Conservation (phyloP, 208 protist genomes). For the Trypanosoma platydactyli region DNA sequence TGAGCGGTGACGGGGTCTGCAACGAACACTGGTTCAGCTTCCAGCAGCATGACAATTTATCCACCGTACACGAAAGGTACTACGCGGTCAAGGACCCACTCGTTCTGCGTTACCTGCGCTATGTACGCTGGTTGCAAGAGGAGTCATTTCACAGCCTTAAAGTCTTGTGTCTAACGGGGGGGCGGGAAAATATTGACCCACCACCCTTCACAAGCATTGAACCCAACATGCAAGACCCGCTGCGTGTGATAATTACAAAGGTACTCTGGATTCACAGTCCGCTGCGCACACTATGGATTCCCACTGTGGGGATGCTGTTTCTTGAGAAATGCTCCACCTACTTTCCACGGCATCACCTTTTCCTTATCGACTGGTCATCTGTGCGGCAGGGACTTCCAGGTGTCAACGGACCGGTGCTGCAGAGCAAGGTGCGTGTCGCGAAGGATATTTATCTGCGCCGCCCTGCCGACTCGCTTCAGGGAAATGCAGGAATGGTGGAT, state of each 20-base stretch:
- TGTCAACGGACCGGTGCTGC: constrained; percentile 76
- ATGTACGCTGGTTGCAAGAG: constrained; percentile 87
- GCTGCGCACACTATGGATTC: constrained; percentile 73
- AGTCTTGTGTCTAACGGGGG: constrained; percentile 79
- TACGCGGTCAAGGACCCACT: constrained; percentile 64
- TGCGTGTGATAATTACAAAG: constrained; percentile 60
- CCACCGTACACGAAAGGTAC: constrained; percentile 71
- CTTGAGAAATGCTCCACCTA: constrained; percentile 70
- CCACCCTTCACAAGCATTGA: constrained; percentile 55
- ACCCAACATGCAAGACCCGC: constrained; percentile 52
- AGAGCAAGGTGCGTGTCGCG: constrained; percentile 81
- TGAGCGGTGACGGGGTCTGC: constrained; percentile 66
- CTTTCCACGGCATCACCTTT: constrained; percentile 84
- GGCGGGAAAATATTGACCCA: constrained; percentile 73
- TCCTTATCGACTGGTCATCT: constrained; percentile 69
- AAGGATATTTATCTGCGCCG: constrained; percentile 76
- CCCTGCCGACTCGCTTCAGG: constrained; percentile 52
- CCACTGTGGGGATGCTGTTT: constrained; percentile 77
- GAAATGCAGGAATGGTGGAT: constrained; percentile 84
- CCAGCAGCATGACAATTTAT: constrained; percentile 76
- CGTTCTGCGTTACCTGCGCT: constrained; percentile 84
- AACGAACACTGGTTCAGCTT: constrained; percentile 87
- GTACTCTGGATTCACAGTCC: constrained; percentile 74
- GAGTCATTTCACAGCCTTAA: constrained; percentile 83
- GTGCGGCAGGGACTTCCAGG: constrained; percentile 68